Evolutionary conservation across 2,329 filamentous ascomycete genomes (phyloP).

Genomic region (Aspergillus melleus): DNA sequence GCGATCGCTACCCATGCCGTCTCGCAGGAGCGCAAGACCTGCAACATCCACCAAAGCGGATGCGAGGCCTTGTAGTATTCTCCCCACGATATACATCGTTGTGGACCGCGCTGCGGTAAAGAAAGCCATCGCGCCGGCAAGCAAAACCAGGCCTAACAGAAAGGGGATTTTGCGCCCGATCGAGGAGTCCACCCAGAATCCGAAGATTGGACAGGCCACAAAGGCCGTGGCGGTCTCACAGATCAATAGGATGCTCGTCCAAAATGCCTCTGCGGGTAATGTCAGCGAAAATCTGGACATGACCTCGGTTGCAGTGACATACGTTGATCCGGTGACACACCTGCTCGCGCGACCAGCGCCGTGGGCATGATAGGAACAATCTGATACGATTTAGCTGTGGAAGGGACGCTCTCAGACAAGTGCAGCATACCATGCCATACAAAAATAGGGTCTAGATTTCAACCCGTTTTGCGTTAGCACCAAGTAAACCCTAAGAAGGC

Average conservation of each 20-base stretch:
- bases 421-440: slow-evolving; percentile 6
- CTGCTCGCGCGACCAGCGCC: slow-evolving; percentile 2
- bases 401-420: background rate
- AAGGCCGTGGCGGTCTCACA: slow-evolving; percentile 17
- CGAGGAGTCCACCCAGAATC: slow-evolving; percentile 15
- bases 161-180: slow-evolving; percentile 56
- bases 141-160: slow-evolving; percentile 52
- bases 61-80: slow-evolving; percentile 57
- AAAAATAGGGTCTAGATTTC: slow-evolving; percentile 3
- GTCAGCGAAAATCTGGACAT: background rate
- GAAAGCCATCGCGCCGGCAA: slow-evolving; percentile 55
- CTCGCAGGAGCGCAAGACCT: slow-evolving; percentile 57
- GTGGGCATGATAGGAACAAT: slow-evolving; percentile 11
- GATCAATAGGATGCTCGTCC: slow-evolving; percentile 21
- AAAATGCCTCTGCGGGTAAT: slow-evolving; percentile 5
- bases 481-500: background rate
- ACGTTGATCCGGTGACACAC: slow-evolving; percentile 2
- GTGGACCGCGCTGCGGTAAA: slow-evolving; percentile 53
- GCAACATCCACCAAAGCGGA: slow-evolving; percentile 62
- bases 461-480: background rate
- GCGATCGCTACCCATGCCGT: slow-evolving; percentile 57
- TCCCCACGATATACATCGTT: slow-evolving; percentile 50
- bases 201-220: slow-evolving; percentile 17
- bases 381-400: background rate
- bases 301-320: background rate